A percentile compares a stretch with the other conserved stretches of the same genome.
These are phyloP conservation scores for Zalaria sp. DNA, from an alignment of 2,329 filamentous ascomycete genomes.

Conservation along the genomic window DNA sequence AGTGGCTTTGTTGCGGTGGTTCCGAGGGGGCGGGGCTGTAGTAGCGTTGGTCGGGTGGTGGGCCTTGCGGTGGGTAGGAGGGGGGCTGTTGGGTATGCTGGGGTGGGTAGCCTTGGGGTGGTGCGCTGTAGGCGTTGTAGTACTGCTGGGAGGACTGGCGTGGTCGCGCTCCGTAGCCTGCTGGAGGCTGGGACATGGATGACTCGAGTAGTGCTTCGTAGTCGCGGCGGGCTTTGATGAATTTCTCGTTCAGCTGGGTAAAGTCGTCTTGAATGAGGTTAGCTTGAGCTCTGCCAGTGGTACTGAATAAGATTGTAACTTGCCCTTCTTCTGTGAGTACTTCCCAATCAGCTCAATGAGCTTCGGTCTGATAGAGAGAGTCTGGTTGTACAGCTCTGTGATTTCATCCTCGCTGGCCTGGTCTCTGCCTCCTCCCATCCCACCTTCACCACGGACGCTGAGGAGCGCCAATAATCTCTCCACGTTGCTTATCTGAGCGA, in stretches of 20 bases:
- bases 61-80: conserved; percentile 15
- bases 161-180: conserved; percentile 5
- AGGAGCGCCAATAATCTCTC: conserved; percentile 75
- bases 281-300: conserved; percentile 4
- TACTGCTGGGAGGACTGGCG: conserved; percentile 5
- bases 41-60: conserved; percentile 10
- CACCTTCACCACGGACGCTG: conserved; percentile 53
- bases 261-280: conserved; percentile 63
- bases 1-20: conserved; percentile 7
- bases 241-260: conserved; percentile 96
- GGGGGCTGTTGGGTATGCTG: conserved; percentile 13
- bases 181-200: conserved; percentile 74
- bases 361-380: conserved; percentile 86
- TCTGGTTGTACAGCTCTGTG: conserved; percentile 78
- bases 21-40: conserved; percentile 4
- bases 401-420: conserved; percentile 70
- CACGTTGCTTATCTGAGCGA: conserved; percentile 63
- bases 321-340: conserved; percentile 98
- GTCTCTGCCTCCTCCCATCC: conserved; percentile 58
- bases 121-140: conserved; percentile 49
- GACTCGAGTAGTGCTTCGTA: conserved; percentile 93
- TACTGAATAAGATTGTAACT: conserved; percentile 5
- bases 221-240: conserved; percentile 94
- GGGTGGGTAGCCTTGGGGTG: conserved; percentile 18
- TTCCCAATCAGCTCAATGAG: conserved; percentile 97